A percentile compares a stretch with the other conserved stretches of the same genome.
These are phyloP conservation scores for Komagataella ulmi DNA, from an alignment of 805 yeast genomes.

Conservation along the genomic window DNA sequence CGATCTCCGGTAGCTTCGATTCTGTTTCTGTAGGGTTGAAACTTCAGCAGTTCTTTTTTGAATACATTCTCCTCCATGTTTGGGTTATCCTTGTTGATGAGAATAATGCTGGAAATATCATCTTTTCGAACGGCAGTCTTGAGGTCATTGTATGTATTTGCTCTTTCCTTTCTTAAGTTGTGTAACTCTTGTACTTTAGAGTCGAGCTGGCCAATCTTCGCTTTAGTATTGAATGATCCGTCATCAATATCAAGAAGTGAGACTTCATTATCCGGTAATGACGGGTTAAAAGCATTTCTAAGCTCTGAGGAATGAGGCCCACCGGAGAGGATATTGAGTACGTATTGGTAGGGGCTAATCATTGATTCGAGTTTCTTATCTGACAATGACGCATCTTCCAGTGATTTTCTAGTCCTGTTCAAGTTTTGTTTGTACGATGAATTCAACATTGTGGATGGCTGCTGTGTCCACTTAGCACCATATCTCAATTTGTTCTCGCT, in stretches of 20 bases:
- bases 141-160: conserved; percentile 45
- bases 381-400: conserved; percentile 46
- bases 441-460: conserved; percentile 7
- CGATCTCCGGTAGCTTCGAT: conserved; percentile 55
- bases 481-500: conserved; percentile 18
- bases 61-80: conserved; percentile 38
- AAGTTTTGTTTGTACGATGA: conserved; percentile 34
- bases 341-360: conserved; percentile 26
- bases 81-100: conserved; percentile 39
- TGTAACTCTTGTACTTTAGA: conserved; percentile 47
- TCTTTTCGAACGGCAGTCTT: conserved; percentile 64
- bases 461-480: conserved; percentile 21
- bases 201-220: conserved; percentile 36
- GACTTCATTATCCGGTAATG: conserved; percentile 14
- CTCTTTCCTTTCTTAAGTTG: conserved; percentile 50
- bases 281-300: conserved; percentile 14
- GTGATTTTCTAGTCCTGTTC: conserved; percentile 40
- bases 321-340: conserved; percentile 27
- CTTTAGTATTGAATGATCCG: conserved; percentile 16
- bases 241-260: conserved; percentile 60
- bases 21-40: conserved; percentile 52
- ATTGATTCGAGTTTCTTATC: conserved; percentile 40
- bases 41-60: conserved; percentile 63
- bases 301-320: conserved; percentile 30
- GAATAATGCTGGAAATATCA: conserved; percentile 68